A percentile compares a stretch with the other conserved stretches of the same genome.
phyloP scores from a whole-genome alignment of 257 asterid genomes.

The Gardenia jasminoides region DNA sequence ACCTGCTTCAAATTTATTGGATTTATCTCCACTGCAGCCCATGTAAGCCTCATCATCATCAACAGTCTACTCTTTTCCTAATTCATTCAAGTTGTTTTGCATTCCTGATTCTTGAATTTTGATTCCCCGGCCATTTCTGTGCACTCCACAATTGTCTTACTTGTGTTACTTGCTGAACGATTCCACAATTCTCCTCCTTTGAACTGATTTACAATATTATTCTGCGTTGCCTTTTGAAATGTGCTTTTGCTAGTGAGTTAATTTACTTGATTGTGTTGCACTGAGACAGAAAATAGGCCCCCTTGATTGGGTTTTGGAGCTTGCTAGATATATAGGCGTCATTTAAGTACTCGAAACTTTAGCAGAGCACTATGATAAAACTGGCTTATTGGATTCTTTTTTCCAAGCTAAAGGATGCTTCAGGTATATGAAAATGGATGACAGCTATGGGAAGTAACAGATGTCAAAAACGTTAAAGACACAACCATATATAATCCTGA shows the following conservation, averaged over 20 bases:
- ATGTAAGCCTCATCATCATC: conserved; percentile 6
- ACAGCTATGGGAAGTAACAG: background rate
- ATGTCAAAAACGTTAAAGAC: background rate
- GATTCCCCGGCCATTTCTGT: background rate
- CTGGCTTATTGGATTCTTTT: background rate
- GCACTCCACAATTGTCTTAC: background rate
- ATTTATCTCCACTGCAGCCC: background rate
- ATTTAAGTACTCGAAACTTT: background rate
- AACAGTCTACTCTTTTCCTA: background rate
- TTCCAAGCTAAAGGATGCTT: background rate
- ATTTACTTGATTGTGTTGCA: no score
- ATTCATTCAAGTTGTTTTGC: background rate
- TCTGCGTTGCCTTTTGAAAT: background rate
- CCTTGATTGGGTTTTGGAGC: background rate
- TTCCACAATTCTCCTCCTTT: background rate
- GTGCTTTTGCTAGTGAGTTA: background rate
- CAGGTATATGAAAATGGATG: background rate
- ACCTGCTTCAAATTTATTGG: background rate
- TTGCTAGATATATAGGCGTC: background rate
- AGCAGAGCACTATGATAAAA: background rate
- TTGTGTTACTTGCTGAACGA: background rate
- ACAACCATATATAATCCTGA: background rate
- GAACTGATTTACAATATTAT: background rate
- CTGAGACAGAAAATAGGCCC: background rate
- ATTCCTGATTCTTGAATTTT: no score